Evolutionary conservation across 2,329 filamentous ascomycete genomes (phyloP).

Genomic region (Thielaviopsis populi): DNA sequence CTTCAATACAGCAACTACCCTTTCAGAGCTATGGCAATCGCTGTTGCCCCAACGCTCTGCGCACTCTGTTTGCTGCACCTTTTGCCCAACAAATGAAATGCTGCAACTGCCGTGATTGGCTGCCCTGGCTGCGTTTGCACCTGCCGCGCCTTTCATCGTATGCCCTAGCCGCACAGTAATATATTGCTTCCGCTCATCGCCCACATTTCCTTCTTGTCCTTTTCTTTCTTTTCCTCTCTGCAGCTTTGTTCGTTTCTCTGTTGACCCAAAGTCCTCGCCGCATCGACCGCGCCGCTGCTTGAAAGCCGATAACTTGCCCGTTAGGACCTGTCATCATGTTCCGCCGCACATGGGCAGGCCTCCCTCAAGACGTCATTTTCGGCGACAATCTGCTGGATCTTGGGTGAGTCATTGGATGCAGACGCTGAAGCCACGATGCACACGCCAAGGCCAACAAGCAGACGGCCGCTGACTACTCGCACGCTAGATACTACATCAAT

Average conservation of each 20-base stretch:
- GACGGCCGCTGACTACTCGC: not conserved
- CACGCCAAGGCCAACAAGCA: not conserved
- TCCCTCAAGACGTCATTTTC: constrained; percentile 57
- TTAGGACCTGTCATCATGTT: constrained; percentile 46
- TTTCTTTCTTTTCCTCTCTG: not conserved
- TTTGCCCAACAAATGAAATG: not conserved
- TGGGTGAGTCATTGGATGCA: constrained; percentile 38
- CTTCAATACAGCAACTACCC: not conserved
- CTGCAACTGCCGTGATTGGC: not conserved
- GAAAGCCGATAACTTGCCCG: too few species aligned
- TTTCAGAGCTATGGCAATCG: not conserved
- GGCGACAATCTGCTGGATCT: constrained; percentile 51
- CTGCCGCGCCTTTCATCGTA: not conserved
- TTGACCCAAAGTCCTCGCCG: too few species aligned
- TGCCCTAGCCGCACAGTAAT: not conserved
- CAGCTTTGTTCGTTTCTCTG: not conserved
- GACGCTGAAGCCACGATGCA: not conserved
- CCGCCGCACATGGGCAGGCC: constrained; percentile 48
- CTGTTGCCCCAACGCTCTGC: not conserved
- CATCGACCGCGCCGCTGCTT: too few species aligned
- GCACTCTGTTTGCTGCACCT: not conserved
- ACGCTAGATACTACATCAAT: constrained; percentile 60
- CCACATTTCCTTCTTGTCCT: not conserved
- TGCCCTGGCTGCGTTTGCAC: not conserved
- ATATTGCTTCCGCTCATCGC: not conserved